A percentile compares a stretch with the other conserved stretches of the same genome.
Conservation (phyloP, 257 asterid species). For the Plantago major region DNA sequence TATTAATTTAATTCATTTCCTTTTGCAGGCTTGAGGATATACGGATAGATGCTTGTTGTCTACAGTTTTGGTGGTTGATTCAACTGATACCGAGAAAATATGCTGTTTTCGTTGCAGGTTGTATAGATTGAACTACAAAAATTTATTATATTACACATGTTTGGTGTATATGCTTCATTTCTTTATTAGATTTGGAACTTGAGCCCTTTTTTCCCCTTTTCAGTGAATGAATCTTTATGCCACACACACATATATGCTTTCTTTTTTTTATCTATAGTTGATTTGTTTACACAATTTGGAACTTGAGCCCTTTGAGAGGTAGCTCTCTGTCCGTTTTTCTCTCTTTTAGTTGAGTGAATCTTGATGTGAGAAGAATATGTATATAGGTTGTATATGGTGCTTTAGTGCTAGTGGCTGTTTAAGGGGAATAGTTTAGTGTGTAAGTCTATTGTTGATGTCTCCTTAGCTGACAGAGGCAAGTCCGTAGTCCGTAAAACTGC, state of each 20-base stretch:
- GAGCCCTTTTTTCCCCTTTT: constrained; percentile 4
- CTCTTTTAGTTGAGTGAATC: constrained; percentile 24
- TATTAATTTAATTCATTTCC: constrained; percentile 18
- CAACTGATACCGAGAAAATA: constrained; percentile 36
- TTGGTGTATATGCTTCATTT: constrained; percentile 17
- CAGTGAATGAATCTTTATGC: constrained; percentile 17
- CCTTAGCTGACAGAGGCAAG: constrained; percentile 47
- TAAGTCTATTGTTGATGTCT: constrained; percentile 46
- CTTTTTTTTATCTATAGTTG: too few species aligned
- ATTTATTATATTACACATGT: constrained; percentile 22
- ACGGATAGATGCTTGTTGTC: constrained; percentile 47
- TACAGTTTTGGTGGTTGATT: constrained; percentile 34
- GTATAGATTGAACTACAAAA: constrained; percentile 17
- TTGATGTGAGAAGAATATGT: constrained; percentile 22
- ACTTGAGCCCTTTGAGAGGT: constrained; percentile 31
- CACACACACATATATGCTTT: constrained; percentile 13
- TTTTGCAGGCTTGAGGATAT: constrained; percentile 24
- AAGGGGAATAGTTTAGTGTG: constrained; percentile 45
- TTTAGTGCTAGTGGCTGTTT: constrained; percentile 35
- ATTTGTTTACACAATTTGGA: constrained; percentile 29
- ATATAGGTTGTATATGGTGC: constrained; percentile 22
- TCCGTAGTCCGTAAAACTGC: constrained; percentile 66
- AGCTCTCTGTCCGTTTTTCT: constrained; percentile 10
- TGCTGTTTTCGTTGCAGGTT: constrained; percentile 52
- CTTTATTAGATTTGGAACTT: constrained; percentile 5